Evolutionary conservation across 768 basidiomycete species (phyloP).

Genomic region (Mycena galopus): DNA sequence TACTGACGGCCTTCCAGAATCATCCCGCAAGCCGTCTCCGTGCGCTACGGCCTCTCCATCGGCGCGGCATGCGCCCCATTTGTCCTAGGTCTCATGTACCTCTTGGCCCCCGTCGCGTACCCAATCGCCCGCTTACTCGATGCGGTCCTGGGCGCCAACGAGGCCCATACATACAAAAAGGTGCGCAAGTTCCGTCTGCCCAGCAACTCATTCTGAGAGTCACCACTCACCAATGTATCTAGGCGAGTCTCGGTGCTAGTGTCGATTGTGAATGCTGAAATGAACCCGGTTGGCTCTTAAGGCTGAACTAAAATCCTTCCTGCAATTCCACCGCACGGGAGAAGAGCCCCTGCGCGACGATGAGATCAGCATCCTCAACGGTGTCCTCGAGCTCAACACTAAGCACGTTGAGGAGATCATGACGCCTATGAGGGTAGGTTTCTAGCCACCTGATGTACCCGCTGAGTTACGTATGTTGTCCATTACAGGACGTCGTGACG

Average conservation of each 20-base stretch:
- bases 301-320: constrained; percentile 75
- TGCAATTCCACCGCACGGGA: constrained; percentile 83
- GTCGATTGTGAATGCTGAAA: constrained; percentile 12
- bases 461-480: neutral
- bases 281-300: neutral
- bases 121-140: constrained; percentile 90
- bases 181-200: neutral
- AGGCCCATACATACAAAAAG: constrained; percentile 81
- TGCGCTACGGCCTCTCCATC: constrained; percentile 84
- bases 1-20: constrained; percentile 49
- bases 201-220: too few species aligned
- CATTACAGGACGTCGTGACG: neutral
- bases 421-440: constrained; percentile 78
- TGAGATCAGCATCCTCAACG: constrained; percentile 85
- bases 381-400: constrained; percentile 81
- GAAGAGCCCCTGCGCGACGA: constrained; percentile 85
- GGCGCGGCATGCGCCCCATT: constrained; percentile 86
- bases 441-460: neutral
- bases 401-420: constrained; percentile 76
- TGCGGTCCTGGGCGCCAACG: constrained; percentile 77
- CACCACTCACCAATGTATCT: too few species aligned
- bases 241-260: too few species aligned
- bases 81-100: constrained; percentile 56
- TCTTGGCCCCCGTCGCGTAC: constrained; percentile 80
- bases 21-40: constrained; percentile 81